Conservation (phyloP, 2,329 filamentous ascomycete species). For the Orbilia blumenaviensis region DNA sequence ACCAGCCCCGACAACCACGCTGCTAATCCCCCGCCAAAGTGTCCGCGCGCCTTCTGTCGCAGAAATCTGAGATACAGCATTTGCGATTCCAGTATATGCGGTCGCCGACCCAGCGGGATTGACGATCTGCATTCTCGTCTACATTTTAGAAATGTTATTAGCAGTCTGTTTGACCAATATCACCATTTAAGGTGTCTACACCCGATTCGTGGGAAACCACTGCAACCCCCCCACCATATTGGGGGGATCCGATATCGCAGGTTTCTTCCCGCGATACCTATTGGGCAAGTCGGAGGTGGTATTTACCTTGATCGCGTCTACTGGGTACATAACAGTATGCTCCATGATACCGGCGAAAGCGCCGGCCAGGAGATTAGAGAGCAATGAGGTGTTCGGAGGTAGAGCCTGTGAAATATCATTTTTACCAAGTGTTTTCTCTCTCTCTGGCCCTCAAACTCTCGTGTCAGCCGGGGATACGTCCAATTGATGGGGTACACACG, state of each 20-base stretch:
- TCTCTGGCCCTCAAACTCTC: neutral
- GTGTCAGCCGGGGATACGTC: neutral
- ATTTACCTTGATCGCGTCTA: constrained; percentile 92
- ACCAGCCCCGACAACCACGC: constrained; percentile 95
- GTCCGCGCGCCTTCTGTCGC: constrained; percentile 87
- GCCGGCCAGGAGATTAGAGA: constrained; percentile 94
- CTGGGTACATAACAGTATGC: constrained; percentile 98
- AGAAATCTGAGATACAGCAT: constrained; percentile 92
- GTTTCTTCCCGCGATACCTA: neutral
- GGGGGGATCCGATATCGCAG: neutral
- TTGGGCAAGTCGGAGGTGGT: constrained; percentile 21
- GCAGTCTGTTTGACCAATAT: neutral
- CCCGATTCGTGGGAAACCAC: neutral
- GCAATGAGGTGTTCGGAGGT: constrained; percentile 63
- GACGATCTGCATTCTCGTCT: constrained; percentile 98
- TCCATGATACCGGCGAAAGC: constrained; percentile 97
- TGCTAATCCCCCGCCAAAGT: constrained; percentile 95
- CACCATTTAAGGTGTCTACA: neutral
- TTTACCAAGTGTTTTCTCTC: neutral
- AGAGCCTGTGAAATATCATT: constrained; percentile 41
- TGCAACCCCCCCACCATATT: neutral
- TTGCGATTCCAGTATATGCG: constrained; percentile 87
- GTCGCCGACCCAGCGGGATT: constrained; percentile 78
- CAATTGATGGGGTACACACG: constrained; percentile 4
- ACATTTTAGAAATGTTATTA: constrained; percentile 53